Conservation (phyloP, 768 basidiomycete species). For the Russula abietina region DNA sequence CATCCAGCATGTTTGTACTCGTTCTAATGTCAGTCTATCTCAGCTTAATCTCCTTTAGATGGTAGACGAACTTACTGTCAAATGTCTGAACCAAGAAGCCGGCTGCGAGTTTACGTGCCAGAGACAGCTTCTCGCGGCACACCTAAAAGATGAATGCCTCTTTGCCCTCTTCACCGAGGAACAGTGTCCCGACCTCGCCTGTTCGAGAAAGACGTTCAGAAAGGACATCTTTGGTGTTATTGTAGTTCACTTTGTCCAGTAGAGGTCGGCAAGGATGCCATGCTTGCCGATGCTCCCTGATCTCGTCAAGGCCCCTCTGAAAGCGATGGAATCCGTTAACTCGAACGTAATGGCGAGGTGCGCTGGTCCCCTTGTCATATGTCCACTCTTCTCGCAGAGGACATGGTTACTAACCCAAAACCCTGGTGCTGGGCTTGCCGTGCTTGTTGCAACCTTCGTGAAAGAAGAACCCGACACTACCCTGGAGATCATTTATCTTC, state of each 20-base stretch:
- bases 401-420: no score
- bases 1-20: slow-evolving; percentile 57
- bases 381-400: no score
- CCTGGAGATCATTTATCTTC: no score
- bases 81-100: slow-evolving; percentile 53
- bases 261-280: no score
- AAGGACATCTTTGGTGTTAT: slow-evolving; percentile 36
- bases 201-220: slow-evolving; percentile 40
- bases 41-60: slow-evolving; percentile 40
- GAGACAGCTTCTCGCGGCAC: slow-evolving; percentile 56
- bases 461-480: no score
- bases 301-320: no score
- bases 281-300: slow-evolving; percentile 38
- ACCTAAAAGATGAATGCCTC: slow-evolving; percentile 62
- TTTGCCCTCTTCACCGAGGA: slow-evolving; percentile 49
- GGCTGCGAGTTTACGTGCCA: slow-evolving; percentile 65
- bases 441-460: no score
- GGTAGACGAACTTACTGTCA: slow-evolving; percentile 74
- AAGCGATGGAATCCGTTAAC: no score
- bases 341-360: no score
- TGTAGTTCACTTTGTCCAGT: slow-evolving; percentile 30
- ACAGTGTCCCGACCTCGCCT: slow-evolving; percentile 44
- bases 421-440: no score
- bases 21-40: not conserved
- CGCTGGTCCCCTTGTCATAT: no score